phyloP scores from a whole-genome alignment of 805 yeast genomes.

The Kregervanrija delftensis region DNA sequence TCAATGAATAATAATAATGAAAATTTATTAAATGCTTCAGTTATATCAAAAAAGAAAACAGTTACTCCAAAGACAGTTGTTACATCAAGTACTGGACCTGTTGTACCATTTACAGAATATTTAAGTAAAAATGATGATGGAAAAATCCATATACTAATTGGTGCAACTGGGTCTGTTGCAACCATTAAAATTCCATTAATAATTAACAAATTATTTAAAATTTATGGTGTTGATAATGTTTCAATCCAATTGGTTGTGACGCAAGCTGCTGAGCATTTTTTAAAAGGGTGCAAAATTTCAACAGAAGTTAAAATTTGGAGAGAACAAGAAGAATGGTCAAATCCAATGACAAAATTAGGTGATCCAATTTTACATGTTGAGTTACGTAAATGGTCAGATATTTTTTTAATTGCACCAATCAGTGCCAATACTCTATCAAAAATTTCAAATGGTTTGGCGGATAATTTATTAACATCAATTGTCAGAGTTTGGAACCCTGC shows the following conservation, averaged over 20 bases:
- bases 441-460: conserved; percentile 85
- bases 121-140: conserved; percentile 71
- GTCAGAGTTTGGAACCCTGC: conserved; percentile 94
- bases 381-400: conserved; percentile 94
- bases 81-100: conserved; percentile 52
- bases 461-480: conserved; percentile 83
- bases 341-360: conserved; percentile 39
- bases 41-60: conserved; percentile 21
- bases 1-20: background rate
- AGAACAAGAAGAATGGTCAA: conserved; percentile 87
- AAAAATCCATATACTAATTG: conserved; percentile 80
- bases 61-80: conserved; percentile 44
- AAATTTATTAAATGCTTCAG: too few relatives aligned
- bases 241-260: conserved; percentile 84
- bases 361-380: conserved; percentile 96
- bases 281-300: conserved; percentile 46
- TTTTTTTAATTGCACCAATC: conserved; percentile 86
- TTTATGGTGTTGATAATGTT: conserved; percentile 66
- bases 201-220: conserved; percentile 76
- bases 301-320: conserved; percentile 82
- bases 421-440: conserved; percentile 91
- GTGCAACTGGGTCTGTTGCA: conserved; percentile 95
- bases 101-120: conserved; percentile 69
- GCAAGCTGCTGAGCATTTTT: conserved; percentile 76
- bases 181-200: conserved; percentile 89